phyloP scores from a whole-genome alignment of 352 stramenopile genomes.

The Phytophthora crassamura region DNA sequence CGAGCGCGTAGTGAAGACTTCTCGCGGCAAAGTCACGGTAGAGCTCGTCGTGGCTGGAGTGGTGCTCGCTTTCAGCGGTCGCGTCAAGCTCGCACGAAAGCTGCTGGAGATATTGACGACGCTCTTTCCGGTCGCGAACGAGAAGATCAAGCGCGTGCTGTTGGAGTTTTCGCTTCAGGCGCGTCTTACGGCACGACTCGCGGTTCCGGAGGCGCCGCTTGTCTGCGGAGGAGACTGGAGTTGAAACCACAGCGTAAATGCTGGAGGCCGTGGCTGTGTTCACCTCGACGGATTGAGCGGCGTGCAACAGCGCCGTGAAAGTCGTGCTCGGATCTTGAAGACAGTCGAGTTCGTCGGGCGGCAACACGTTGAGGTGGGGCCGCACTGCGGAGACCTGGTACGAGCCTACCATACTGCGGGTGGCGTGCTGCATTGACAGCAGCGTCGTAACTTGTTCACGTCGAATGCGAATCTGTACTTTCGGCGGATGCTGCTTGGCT shows the following conservation, averaged over 20 bases:
- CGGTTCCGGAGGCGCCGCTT: constrained; percentile 51
- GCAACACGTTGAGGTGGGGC: constrained; percentile 13
- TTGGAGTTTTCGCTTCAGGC: constrained; percentile 53
- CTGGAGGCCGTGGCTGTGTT: constrained; percentile 1
- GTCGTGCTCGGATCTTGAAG: constrained; percentile 23
- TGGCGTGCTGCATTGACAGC: background rate
- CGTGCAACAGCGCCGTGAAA: constrained; percentile 34
- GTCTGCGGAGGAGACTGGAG: constrained; percentile 7
- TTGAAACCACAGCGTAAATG: constrained; percentile 1
- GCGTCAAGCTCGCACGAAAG: constrained; percentile 28
- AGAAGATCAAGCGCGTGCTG: constrained; percentile 37
- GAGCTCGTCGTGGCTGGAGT: constrained; percentile 6
- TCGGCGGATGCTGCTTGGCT: constrained; percentile 1
- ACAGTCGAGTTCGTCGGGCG: background rate
- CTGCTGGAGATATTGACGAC: constrained; percentile 42
- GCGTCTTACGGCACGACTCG: constrained; percentile 54
- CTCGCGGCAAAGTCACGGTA: constrained; percentile 37
- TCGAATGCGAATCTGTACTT: constrained; percentile 11
- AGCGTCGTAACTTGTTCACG: constrained; percentile 24
- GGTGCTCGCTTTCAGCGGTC: background rate
- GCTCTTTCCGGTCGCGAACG: constrained; percentile 34
- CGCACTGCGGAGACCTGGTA: constrained; percentile 19
- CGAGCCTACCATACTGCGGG: constrained; percentile 6
- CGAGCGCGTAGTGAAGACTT: constrained; percentile 48
- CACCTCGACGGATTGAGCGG: constrained; percentile 27